A percentile compares a stretch with the other conserved stretches of the same genome.
These are phyloP conservation scores for Melampsora abietis-canadensis DNA, from an alignment of 1,284 basidiomycete species.

Conservation along the genomic window DNA sequence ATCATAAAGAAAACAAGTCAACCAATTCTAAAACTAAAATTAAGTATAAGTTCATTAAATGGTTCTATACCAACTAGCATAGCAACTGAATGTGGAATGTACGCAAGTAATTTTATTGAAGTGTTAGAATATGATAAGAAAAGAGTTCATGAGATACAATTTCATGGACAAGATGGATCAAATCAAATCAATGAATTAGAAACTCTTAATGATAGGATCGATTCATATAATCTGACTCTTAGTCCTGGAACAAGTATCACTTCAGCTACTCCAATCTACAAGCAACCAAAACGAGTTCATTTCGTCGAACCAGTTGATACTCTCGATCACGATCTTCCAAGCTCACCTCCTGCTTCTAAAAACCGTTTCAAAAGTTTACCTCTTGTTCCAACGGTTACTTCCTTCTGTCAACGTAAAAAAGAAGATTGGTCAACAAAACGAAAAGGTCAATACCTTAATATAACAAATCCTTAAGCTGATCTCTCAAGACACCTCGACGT, in stretches of 20 bases:
- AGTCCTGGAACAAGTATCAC: not conserved
- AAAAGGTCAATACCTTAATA: not conserved
- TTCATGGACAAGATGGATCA: not conserved
- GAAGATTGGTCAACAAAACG: not conserved
- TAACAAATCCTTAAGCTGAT: not conserved
- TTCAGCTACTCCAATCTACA: not conserved
- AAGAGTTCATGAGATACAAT: not conserved
- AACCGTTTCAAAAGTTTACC: not conserved
- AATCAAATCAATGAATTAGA: not conserved
- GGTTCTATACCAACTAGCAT: not conserved
- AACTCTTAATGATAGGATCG: not conserved
- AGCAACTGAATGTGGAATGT: not conserved
- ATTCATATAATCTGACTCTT: not conserved
- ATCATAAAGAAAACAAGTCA: conserved; percentile 2
- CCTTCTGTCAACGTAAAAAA: conserved; percentile 2
- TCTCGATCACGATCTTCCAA: not conserved
- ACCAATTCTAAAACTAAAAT: not conserved
- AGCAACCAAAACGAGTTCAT: not conserved
- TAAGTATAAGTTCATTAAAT: not conserved
- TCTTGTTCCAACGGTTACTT: not conserved
- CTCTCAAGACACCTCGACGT: too few species aligned
- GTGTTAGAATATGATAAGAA: conserved; percentile 6
- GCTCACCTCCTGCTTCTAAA: not conserved
- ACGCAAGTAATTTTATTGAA: conserved; percentile 6
- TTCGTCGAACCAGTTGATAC: not conserved